phyloP scores from a whole-genome alignment of 805 yeast genomes.

The Maudiozyma bulderi region DNA sequence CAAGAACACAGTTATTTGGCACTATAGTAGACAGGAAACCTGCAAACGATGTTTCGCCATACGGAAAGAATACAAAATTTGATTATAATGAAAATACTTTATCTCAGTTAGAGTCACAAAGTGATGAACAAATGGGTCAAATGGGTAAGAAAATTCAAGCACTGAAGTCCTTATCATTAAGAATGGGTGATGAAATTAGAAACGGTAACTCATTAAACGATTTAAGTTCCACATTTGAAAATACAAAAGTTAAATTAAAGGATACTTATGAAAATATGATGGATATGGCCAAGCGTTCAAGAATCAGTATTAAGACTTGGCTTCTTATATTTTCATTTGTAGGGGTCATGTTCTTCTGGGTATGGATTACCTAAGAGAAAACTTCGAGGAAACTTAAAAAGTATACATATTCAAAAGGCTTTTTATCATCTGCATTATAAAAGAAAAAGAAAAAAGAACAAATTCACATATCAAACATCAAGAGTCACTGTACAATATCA shows the following conservation, averaged over 20 bases:
- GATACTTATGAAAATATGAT: constrained; percentile 49
- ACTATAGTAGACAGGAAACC: constrained; percentile 2
- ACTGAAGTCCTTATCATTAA: constrained; percentile 44
- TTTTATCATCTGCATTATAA: neutral
- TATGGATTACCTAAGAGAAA: constrained; percentile 31
- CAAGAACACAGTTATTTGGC: constrained; percentile 27
- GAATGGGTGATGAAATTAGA: constrained; percentile 58
- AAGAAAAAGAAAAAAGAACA: too few relatives aligned
- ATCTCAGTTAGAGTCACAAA: constrained; percentile 57
- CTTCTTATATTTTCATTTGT: constrained; percentile 39
- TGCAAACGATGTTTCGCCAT: constrained; percentile 31
- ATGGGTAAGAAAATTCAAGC: constrained; percentile 47
- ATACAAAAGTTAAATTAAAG: constrained; percentile 38
- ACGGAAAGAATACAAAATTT: constrained; percentile 26
- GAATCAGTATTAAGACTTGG: constrained; percentile 60
- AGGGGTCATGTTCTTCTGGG: constrained; percentile 41
- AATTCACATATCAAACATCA: too few relatives aligned
- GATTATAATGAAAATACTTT: constrained; percentile 44
- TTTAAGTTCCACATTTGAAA: constrained; percentile 38
- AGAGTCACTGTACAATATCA: too few relatives aligned
- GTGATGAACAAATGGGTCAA: constrained; percentile 46
- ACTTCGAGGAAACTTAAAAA: neutral
- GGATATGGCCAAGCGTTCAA: constrained; percentile 53
- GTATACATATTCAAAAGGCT: neutral
- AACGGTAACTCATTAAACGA: constrained; percentile 39